Base-by-base conservation (phyloP, 495 filamentous ascomycete genomes). In the Bacidia gigantensis region DNA sequence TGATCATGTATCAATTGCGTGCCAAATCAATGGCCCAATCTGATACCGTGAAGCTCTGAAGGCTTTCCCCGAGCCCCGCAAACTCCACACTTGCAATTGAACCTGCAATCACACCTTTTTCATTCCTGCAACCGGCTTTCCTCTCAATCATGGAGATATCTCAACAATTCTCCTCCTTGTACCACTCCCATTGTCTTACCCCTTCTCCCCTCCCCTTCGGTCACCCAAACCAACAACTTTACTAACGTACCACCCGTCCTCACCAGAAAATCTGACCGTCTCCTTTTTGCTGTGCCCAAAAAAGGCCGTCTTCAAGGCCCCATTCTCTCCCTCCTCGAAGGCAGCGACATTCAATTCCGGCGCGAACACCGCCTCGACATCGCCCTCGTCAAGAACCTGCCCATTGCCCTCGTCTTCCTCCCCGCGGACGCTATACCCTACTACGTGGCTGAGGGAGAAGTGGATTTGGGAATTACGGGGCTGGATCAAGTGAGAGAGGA, bases 201-300 rank as follows among this genome's bases (percentile, higher is more conserved):
- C 5, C 9, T 26, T 22, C 7, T 12, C 26, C 43, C 40, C 22
- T 18, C 38, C 11, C 22, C 11, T 18, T 17, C 14, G 5, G 29
- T n/a, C n/a, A n/a, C n/a, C n/a, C n/a, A n/a, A n/a, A n/a, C 21
- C 3, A 29, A n/a, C 2, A 35, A 17, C 11, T 20, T n/a, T 1
- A 26, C 49, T 57, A 39, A 59, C 39, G 40, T n/a, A 50, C 46
- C 46, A n/a, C 21, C 65, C 64, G 85, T 82, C 71, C 72, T 18
- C n/a, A 3, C 64, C 64, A 90, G 86, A 73, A 74, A 97, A 62
- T 87, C 89, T 74, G 88, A 88, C 67, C 83, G 90, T 59, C 80
- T 97, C 44, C 78, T 98, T 54, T 96, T 98, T 63, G 92, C 92
- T 53, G 87, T 97, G 20, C 92, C 92, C 42, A 98, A 98, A 72